phyloP scores from a whole-genome alignment of 352 stramenopile species.

The Globisporangium solare region DNA sequence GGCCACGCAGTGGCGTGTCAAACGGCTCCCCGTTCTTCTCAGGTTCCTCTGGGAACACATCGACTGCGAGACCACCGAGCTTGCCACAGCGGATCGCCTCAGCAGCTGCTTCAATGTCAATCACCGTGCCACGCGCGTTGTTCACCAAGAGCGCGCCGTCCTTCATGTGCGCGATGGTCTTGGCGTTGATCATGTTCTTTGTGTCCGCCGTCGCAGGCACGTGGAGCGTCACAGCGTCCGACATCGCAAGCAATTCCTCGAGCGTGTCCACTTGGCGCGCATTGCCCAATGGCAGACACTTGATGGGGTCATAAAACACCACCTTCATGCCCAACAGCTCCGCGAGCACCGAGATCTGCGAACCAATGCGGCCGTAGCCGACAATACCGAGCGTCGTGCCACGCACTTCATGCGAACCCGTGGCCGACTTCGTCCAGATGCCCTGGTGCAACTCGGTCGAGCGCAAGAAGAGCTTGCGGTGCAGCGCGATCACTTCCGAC shows the following conservation, averaged over 20 bases:
- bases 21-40: conserved; percentile 79
- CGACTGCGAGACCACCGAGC: conserved; percentile 76
- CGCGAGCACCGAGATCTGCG: conserved; percentile 74
- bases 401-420: conserved; percentile 73
- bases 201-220: conserved; percentile 92
- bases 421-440: conserved; percentile 79
- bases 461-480: conserved; percentile 79
- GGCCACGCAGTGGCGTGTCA: conserved; percentile 83
- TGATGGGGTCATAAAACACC: conserved; percentile 92
- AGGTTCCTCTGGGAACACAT: conserved; percentile 90
- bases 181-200: conserved; percentile 90
- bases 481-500: conserved; percentile 73
- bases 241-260: conserved; percentile 72
- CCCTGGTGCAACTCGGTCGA: conserved; percentile 73
- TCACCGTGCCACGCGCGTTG: conserved; percentile 92
- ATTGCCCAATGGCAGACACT: conserved; percentile 67
- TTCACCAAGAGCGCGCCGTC: conserved; percentile 92
- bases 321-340: conserved; percentile 92
- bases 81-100: conserved; percentile 86
- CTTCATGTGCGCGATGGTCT: conserved; percentile 90
- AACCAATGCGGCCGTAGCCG: conserved; percentile 79
- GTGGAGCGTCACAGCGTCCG: conserved; percentile 95
- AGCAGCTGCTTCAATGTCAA: conserved; percentile 92
- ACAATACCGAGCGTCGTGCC: conserved; percentile 78
- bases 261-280: conserved; percentile 83